Evolutionary conservation across 805 yeast genomes (phyloP).

Genomic region (Kodamaea restingae): DNA sequence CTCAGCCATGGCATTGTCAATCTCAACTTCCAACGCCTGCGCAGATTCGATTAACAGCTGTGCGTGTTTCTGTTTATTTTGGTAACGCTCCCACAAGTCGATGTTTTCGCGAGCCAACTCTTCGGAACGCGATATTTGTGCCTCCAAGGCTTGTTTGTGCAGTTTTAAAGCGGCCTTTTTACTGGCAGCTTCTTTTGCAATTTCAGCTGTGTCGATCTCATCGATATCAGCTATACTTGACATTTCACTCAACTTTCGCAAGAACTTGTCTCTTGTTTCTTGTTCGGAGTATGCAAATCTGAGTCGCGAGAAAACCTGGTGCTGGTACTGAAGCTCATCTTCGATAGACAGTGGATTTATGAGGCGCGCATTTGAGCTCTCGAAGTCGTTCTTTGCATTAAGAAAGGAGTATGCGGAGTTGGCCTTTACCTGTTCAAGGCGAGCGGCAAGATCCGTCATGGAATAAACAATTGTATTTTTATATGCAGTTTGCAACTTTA

Average conservation of each 20-base stretch:
- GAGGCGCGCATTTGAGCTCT: conserved; percentile 10
- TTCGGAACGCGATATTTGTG: conserved; percentile 26
- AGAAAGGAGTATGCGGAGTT: conserved; percentile 3
- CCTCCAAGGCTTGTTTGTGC: conserved; percentile 23
- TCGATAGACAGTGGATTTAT: conserved; percentile 15
- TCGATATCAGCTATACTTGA: conserved; percentile 12
- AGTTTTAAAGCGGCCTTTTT: conserved; percentile 21
- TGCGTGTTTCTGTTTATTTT: conserved; percentile 22
- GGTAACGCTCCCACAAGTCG: conserved; percentile 21
- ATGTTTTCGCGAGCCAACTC: conserved; percentile 24
- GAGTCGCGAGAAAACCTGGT: conserved; percentile 47
- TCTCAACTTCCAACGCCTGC: conserved; percentile 15
- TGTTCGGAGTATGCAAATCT: conserved; percentile 68
- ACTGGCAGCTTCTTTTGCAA: conserved; percentile 20
- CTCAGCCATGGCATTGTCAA: conserved; percentile 13
- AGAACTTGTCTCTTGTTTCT: conserved; percentile 65
- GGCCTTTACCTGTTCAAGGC: neutral
- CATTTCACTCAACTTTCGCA: conserved; percentile 43
- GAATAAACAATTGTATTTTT: too few species aligned
- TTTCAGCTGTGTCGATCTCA: conserved; percentile 17
- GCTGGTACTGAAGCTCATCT: conserved; percentile 33
- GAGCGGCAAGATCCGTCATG: neutral
- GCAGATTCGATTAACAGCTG: conserved; percentile 24
- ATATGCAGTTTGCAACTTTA: too few species aligned
- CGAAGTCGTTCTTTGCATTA: conserved; percentile 11